Base-by-base conservation (phyloP, 345 rosid genomes). In the Salix arbutifolia region DNA sequence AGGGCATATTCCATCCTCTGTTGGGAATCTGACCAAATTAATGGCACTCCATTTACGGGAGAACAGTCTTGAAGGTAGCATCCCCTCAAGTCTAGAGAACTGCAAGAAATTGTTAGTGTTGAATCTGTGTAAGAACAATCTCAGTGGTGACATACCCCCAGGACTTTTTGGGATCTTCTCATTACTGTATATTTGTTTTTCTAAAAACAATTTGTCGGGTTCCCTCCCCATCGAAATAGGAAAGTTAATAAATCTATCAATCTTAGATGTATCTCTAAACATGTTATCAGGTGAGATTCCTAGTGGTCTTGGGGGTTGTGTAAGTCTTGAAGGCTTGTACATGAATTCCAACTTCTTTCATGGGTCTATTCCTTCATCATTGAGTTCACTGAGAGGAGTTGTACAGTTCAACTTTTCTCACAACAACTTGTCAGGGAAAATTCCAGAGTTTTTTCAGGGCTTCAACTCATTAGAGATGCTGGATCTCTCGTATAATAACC, bases 1-100 rank as follows among this genome's bases (percentile, higher is more conserved):
- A 1, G 82, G 79, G 5, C 33, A 7, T 25, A 83, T 83, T 5
- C 86, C 83, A 26, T 77, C 69, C n/a, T 65, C 81, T 10, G 11
- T 83, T 0, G 86, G 84, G 10, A 85, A 83, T 72, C 69, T 70
- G 13, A 76, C 84, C 3, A 4, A 0, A 38, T 5, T 77, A 25
- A 71, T 16, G 16, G 60, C 44, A 53, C 79, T 83, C 30, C 18
- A 5, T n/a, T 4, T 85, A 73, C 48, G 68, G n/a, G 40, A 38
- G 2, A 82, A 85, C 71, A 64, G 28, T 21, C 69, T 78, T 1
- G 77, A 77, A 19, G 88, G 84, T 6, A 70, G 48, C 73, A 80
- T 83, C n/a, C 84, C 88, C 73, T 67, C 58, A 4, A 81, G 79
- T 66, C 71, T 78, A 25, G 84, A 83, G 14, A 76, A 42, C n/a